Base-by-base conservation (phyloP, 441 rosid genomes). In the Gossypium laxum region DNA sequence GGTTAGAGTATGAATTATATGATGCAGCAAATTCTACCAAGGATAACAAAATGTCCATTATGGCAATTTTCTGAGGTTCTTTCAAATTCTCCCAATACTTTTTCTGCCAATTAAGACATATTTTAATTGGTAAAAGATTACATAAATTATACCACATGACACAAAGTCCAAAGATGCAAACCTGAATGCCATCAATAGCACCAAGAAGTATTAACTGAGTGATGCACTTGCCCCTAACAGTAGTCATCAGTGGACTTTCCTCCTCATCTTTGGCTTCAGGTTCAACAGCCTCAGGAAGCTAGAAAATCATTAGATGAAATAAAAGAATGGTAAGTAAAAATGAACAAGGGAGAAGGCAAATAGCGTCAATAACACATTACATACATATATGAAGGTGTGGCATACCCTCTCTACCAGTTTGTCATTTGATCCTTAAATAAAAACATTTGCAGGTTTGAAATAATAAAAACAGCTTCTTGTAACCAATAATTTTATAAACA, bases 161-260 rank as follows among this genome's bases (percentile, higher is more conserved):
- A 24, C 8, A 65, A 65, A n/a, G 54, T 21, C 34, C 54, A 22
- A 65, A n/a, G 34, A 45, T 61, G 19, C 60, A 54, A 81, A 95
- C 99, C 99, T 95, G 98, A 74, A 95, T 92, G 76, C 91, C 86
- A 77, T 92, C 90, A 72, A 95, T 85, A 72, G 98, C 93, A 76
- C 96, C 91, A 65, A 95, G 95, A 79, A 95, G 92, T 74, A 95
- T 80, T 69, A 95, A 75, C 30, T 95, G 98, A 69, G 99, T 95
- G 76, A 95, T 85, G 83, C 98, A 92, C 82, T 95, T 95, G 82
- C 97, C 94, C 85, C 99, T 87, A 74, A 95, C 80, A 71, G 89
- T 79, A 82, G 79, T 84, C 83, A 91, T 81, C 34, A 91, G 65
- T 65, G 97, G 91, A 79, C 89, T 84, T 88, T 93, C 98, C 79